Base-by-base conservation (phyloP, 345 rosid species). In the Isatis tinctoria region DNA sequence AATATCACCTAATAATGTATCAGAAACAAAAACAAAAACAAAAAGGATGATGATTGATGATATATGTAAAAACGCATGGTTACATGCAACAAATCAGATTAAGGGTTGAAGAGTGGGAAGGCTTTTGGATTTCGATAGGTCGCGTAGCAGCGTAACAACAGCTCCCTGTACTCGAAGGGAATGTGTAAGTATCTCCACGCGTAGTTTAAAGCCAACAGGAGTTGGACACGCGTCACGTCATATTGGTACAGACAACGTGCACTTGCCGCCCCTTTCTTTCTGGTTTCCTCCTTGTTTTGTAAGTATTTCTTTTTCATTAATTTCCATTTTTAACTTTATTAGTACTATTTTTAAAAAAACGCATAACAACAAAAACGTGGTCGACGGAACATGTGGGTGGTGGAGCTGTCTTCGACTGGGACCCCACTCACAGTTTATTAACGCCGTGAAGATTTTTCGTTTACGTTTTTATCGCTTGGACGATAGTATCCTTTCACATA, bases 321-420 rank as follows among this genome's bases (percentile, higher is more conserved):
- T 16, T 3, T 65, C 10, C 12, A 24, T 3, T 39, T 39, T 24
- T 9, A 28, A 37, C 60, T 56, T 56, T 56, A 56, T 56, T 56
- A 28, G 11, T 56, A 9, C 13, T 22, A 2, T 8, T 30, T 48
- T 17, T 3, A 44, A 53, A 44, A 44, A 53, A 44, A 76, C 60
- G 60, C 75, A 76, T 76, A 63, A 63, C 65, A 62, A 69, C 79
- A 76, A 76, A 76, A 69, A 76, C 79, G 79, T 69, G 79, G 74
- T 69, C 74, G 70, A 69, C 59, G 70, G 65, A 62, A 69, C 17
- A 69, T 69, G 79, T 69, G 74, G 70, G 11, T 61, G 59, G 75
- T 69, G 79, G 75, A 63, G 66, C 65, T 76, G 70, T 76, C 70
- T 54, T 35, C 6, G 5, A 9, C 16, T 14, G 16, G 74, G 75